Conservation (phyloP, 2,329 filamentous ascomycete species). For the Dactylellina parvicollis region DNA sequence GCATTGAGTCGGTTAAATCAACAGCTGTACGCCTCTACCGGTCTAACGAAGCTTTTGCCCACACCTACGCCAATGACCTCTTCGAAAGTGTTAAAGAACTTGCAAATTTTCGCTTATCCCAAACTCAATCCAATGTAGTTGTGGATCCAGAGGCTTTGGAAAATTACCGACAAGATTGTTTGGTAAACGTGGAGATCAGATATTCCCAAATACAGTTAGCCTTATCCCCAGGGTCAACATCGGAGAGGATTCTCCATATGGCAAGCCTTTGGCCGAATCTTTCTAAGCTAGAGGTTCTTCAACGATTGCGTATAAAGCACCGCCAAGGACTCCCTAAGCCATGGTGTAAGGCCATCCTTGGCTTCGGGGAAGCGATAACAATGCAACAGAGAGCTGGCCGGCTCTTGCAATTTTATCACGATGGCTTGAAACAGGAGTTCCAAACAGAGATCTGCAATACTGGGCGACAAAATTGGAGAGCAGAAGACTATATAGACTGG, state of each 20-base stretch:
- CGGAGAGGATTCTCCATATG: neutral
- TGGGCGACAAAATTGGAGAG: slow-evolving; percentile 9
- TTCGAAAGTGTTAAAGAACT: slow-evolving; percentile 19
- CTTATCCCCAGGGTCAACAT: neutral
- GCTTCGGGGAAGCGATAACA: slow-evolving; percentile 27
- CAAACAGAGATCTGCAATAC: slow-evolving; percentile 54
- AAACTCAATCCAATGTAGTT: neutral
- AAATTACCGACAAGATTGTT: neutral
- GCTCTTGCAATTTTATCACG: neutral
- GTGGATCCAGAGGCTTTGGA: neutral
- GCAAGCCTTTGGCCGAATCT: slow-evolving; percentile 50
- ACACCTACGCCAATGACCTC: slow-evolving; percentile 11
- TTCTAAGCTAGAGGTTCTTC: slow-evolving; percentile 10
- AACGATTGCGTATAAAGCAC: neutral
- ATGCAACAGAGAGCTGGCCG: slow-evolving; percentile 24
- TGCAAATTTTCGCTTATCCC: neutral
- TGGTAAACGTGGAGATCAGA: neutral
- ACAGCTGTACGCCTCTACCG: neutral
- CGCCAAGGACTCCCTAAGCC: neutral
- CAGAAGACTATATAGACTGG: slow-evolving; percentile 68
- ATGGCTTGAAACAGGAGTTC: slow-evolving; percentile 15
- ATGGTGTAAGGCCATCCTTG: slow-evolving; percentile 9
- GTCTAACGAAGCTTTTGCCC: neutral
- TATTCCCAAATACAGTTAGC: neutral
- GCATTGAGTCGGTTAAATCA: neutral